Percentiles rank a stretch among this genome's conserved stretches.
phyloP scores from a whole-genome alignment of 441 rosid species.

The Capsella rubella region DNA sequence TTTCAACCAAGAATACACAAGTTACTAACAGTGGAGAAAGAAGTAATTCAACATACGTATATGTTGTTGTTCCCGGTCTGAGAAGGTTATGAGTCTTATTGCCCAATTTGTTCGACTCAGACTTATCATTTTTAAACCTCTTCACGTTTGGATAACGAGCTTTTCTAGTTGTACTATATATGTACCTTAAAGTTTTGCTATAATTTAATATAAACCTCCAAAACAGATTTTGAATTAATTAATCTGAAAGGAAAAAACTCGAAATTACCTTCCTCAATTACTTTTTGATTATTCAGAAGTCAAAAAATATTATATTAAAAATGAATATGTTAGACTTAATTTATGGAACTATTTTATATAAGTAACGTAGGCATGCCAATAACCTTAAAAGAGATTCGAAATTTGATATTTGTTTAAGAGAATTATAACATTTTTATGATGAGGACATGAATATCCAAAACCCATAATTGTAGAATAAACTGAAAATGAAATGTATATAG shows the following conservation, averaged over 20 bases:
- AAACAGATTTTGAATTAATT: too few relatives aligned
- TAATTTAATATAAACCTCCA: not conserved
- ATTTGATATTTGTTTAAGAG: slow-evolving; percentile 17
- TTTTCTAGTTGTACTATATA: not conserved
- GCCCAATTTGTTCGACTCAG: not conserved
- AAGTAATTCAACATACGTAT: too few relatives aligned
- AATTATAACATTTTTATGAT: not conserved
- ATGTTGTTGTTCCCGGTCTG: too few relatives aligned
- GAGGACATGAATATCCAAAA: slow-evolving; percentile 40
- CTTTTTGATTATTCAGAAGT: not conserved
- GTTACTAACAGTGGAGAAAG: too few relatives aligned
- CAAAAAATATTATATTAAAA: not conserved
- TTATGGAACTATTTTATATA: not conserved
- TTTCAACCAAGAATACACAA: too few relatives aligned
- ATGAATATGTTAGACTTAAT: not conserved
- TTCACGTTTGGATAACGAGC: not conserved
- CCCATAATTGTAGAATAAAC: slow-evolving; percentile 16
- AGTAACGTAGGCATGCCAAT: not conserved
- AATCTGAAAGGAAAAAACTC: too few relatives aligned
- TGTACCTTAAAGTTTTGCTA: not conserved
- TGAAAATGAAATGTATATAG: slow-evolving; percentile 9
- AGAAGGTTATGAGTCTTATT: too few relatives aligned
- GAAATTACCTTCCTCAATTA: not conserved
- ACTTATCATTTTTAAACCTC: not conserved
- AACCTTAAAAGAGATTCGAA: slow-evolving; percentile 35